Evolutionary conservation across 345 rosid genomes (phyloP), one percentile per base, ranked within the genome.

Genomic region (Citrus unshiu): DNA sequence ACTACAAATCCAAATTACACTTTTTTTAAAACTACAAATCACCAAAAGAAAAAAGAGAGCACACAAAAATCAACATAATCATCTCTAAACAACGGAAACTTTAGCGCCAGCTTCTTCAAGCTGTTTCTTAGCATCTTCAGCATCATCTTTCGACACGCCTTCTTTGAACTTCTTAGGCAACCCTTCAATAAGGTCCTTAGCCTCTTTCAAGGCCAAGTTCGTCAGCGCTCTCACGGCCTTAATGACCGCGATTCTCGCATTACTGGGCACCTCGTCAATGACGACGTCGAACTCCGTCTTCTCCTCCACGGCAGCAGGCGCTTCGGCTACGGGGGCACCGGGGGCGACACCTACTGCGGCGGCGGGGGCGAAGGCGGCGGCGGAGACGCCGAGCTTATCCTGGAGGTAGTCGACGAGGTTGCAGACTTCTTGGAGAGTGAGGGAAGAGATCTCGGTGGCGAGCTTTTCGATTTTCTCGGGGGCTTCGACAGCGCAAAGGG

Each of bases 81-180:
- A 7, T 68, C 10, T 40, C 83, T 81, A 95, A 64, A 78, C 93
- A 81, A 95, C 83, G 3, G 90, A 70, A 60, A 92, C 81, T 75
- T 89, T 91, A 5, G 97, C 97, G 1, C 98, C 98, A 19, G 98
- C 98, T 61, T 70, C 97, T 81, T 95, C 98, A 7, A 95, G 95
- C 81, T 85, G 89, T 83, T 90, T 92, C 94, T 91, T 95, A 8
- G 95, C 95, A 6, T 89, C 92, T 66, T 95, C 98, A 0, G 98
- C 98, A 75, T 93, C 98, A 7, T 95, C 98, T 74, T 91, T 92
- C 0, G 93, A 83, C 4, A 84, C 83, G 0, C 95, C 94, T 59
- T 88, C 98, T 60, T 91, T 95, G 19, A 95, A 90, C 85, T 93
- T 95, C 92, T 93, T 93, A 0, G 98, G 98, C 78, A 95, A 82